Conservation (phyloP, 768 basidiomycete genomes). For the Auricularia heimuer region DNA sequence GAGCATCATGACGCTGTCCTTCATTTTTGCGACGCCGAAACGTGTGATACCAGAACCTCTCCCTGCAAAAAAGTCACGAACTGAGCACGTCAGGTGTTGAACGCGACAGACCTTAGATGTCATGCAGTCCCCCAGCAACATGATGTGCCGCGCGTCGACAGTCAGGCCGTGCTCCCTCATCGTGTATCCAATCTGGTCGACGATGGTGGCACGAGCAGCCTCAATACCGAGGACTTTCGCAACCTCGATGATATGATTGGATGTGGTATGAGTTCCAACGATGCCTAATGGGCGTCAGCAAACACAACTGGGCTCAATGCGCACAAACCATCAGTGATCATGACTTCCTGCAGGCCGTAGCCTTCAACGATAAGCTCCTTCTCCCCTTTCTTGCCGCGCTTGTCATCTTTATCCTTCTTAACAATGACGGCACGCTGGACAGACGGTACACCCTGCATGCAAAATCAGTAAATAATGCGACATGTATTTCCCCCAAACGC, state of each 20-base stretch:
- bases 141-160: constrained; percentile 97
- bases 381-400: constrained; percentile 71
- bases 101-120: constrained; percentile 69
- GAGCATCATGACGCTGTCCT: constrained; percentile 97
- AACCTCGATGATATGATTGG: constrained; percentile 96
- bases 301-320: neutral
- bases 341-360: constrained; percentile 91
- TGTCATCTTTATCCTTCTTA: constrained; percentile 81
- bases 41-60: constrained; percentile 94
- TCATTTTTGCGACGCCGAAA: constrained; percentile 99
- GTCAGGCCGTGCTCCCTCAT: constrained; percentile 98
- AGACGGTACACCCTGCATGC: constrained; percentile 68
- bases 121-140: constrained; percentile 98
- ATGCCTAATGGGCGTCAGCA: constrained; percentile 51
- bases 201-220: constrained; percentile 86
- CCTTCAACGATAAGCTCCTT: constrained; percentile 95
- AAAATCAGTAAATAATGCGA: neutral
- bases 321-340: constrained; percentile 82
- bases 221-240: constrained; percentile 96
- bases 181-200: constrained; percentile 94
- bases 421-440: constrained; percentile 93
- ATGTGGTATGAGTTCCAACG: constrained; percentile 82
- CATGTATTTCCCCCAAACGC: neutral
- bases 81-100: neutral
- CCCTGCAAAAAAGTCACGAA: constrained; percentile 41